Conservation (phyloP, 139 green algal genomes). For the Closterium sp. region DNA sequence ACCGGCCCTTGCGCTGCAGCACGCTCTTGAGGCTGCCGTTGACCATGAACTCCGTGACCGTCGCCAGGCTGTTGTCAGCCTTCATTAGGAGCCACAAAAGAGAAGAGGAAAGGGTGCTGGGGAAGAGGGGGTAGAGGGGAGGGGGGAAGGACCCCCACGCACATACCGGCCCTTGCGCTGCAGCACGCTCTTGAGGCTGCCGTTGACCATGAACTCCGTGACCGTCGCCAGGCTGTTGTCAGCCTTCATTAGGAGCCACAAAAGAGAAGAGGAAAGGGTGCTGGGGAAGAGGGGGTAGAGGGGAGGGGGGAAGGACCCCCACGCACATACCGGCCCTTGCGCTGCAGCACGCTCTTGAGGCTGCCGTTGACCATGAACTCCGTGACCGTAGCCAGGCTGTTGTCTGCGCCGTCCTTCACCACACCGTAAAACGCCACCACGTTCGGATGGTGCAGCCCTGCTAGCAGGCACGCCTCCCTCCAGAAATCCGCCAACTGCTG, state of each 20-base stretch:
- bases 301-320: no score
- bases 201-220: conserved; percentile 78
- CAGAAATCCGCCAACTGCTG: conserved; percentile 64
- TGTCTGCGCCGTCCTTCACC: conserved; percentile 55
- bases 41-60: conserved; percentile 80
- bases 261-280: no score
- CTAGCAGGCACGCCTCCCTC: conserved; percentile 78
- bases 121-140: no score
- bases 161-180: not conserved
- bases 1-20: conserved; percentile 54
- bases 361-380: conserved; percentile 71
- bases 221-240: conserved; percentile 68
- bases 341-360: conserved; percentile 56
- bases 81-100: no score
- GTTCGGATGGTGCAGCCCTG: conserved; percentile 85
- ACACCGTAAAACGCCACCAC: conserved; percentile 90
- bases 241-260: no score
- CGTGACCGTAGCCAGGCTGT: conserved; percentile 76
- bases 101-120: no score
- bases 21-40: conserved; percentile 57
- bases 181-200: conserved; percentile 56
- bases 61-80: conserved; percentile 75
- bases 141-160: no score
- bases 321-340: no score
- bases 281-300: no score